Base-by-base conservation (phyloP, 306 rosid genomes). In the Alnus glutinosa region DNA sequence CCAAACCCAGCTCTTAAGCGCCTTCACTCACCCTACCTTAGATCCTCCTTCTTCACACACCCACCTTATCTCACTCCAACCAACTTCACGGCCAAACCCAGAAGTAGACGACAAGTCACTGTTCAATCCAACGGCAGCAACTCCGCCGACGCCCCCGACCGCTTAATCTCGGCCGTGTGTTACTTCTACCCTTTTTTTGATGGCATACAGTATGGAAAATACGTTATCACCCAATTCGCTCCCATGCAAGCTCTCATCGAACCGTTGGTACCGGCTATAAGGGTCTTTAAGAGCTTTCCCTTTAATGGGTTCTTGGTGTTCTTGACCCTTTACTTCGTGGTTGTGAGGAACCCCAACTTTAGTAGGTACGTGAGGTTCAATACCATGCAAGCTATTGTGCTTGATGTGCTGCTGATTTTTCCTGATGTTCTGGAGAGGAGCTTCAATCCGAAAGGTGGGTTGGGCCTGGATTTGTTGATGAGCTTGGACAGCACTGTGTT, bases 111-210 rank as follows among this genome's bases (percentile, higher is more conserved):
- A 12, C 80, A 75, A 2, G 44, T 86, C 61, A 78, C 87, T 14
- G 83, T 89, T 83, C 89, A 87, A 81, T 94, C 97, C 89, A 89
- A 92, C 15, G 88, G 79, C 39, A 79, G 55, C 78, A 81, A 88
- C 75, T 83, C 97, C 7, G 95, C 83, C 1, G 97, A 94, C 81
- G 78, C 55, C 49, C 80, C 94, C 1, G 97, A 95, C 85, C 91
- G 99, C 48, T 54, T 95, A 11, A 92, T 95, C 84, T 89, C 99
- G 2, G 99, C 97, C 19, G 73, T 93, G 58, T 91, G 93, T 50
- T 94, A 94, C 84, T 91, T 94, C 78, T 94, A 92, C 89, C 98
- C 98, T 2, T 92, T 94, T 84, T 91, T 94, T 67, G 98, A 94
- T 57, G 97, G 97, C 1, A 76, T 94, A 3, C 98, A 94, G 66